phyloP scores from a whole-genome alignment of 352 stramenopile species.

The Thalassiosira livingstoniorum region DNA sequence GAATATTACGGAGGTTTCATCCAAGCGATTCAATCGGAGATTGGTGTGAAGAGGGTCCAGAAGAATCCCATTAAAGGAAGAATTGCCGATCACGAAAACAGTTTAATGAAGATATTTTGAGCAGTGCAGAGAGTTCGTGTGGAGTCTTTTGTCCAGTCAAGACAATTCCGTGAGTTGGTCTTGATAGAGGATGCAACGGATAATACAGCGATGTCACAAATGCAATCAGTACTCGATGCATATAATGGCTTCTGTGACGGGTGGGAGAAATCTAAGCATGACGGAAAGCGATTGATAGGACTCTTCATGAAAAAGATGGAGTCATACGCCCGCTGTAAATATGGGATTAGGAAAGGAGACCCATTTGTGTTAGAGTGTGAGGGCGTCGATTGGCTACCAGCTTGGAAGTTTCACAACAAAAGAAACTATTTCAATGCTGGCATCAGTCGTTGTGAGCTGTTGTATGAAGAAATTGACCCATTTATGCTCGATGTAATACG shows the following conservation, averaged over 20 bases:
- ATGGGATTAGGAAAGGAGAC: slow-evolving; percentile 16
- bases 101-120: not conserved
- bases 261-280: slow-evolving; percentile 1
- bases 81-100: not conserved
- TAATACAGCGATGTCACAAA: not conserved
- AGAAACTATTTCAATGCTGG: slow-evolving; percentile 15
- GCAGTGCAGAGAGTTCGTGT: too few relatives aligned
- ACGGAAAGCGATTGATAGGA: not conserved
- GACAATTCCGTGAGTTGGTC: not conserved
- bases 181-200: not conserved
- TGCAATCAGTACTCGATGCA: not conserved
- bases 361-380: slow-evolving; percentile 7
- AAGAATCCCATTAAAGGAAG: not conserved
- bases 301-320: slow-evolving; percentile 20
- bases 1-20: not conserved
- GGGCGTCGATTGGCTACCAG: slow-evolving; percentile 7
- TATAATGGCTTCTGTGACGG: slow-evolving; percentile 6
- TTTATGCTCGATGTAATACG: slow-evolving; percentile 4
- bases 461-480: slow-evolving; percentile 23
- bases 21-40: not conserved
- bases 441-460: slow-evolving; percentile 5
- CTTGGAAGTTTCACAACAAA: slow-evolving; percentile 23
- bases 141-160: not conserved
- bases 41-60: not conserved
- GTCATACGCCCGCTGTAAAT: slow-evolving; percentile 23